phyloP scores from a whole-genome alignment of 352 stramenopile genomes.

The Pythium phragmitis region DNA sequence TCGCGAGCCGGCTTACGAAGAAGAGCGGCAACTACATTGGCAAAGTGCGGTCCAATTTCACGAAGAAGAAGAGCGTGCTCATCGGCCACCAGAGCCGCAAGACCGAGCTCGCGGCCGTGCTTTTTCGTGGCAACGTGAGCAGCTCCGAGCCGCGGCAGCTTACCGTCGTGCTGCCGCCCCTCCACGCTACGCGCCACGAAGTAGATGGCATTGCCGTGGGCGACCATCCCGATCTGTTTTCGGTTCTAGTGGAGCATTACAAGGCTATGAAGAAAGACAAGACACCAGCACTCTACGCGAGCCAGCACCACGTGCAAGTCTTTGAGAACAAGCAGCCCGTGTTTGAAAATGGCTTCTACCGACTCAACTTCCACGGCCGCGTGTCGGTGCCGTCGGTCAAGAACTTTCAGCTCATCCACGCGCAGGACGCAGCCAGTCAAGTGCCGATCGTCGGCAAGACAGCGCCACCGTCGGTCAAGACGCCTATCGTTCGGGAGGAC shows the following conservation, averaged over 20 bases:
- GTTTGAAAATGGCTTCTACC: conserved; percentile 80
- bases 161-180: conserved; percentile 44
- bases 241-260: conserved; percentile 54
- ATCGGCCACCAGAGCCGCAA: conserved; percentile 66
- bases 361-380: conserved; percentile 80
- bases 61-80: conserved; percentile 72
- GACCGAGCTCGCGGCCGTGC: conserved; percentile 69
- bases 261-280: conserved; percentile 22
- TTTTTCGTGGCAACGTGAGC: conserved; percentile 55
- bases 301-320: conserved; percentile 36
- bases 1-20: conserved; percentile 62
- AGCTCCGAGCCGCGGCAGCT: conserved; percentile 49
- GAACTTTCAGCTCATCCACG: conserved; percentile 72
- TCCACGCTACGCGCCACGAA: conserved; percentile 47
- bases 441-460: conserved; percentile 10
- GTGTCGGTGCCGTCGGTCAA: conserved; percentile 77
- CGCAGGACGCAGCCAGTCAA: conserved; percentile 5
- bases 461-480: not conserved
- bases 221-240: conserved; percentile 45
- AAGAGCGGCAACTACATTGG: conserved; percentile 90
- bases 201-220: conserved; percentile 50
- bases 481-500: conserved; percentile 1
- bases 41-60: conserved; percentile 80
- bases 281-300: not conserved
- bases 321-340: conserved; percentile 70